Percentiles rank a stretch among this genome's conserved stretches.
Evolutionary conservation across 305 asterid species (phyloP).

Genomic region (Fraxinus greggii): DNA sequence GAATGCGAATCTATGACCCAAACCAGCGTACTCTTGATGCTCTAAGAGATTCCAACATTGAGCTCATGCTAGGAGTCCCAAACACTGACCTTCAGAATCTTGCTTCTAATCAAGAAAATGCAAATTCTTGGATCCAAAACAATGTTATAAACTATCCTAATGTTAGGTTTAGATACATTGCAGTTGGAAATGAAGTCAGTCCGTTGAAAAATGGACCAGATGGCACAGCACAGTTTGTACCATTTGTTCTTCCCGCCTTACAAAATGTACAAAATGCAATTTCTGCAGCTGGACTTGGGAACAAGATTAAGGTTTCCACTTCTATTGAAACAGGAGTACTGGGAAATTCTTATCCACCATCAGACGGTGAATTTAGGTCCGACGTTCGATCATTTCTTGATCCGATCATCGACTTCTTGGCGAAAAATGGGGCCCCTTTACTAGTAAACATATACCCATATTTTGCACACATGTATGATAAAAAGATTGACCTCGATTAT

Average conservation of each 20-base stretch:
- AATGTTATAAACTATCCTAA: slow-evolving; percentile 17
- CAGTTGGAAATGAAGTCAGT: slow-evolving; percentile 50
- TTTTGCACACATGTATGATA: slow-evolving; percentile 26
- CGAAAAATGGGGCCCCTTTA: slow-evolving; percentile 23
- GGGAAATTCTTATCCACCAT: slow-evolving; percentile 50
- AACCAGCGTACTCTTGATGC: not conserved
- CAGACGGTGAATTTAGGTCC: slow-evolving; percentile 34
- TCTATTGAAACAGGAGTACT: slow-evolving; percentile 42
- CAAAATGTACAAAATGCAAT: slow-evolving; percentile 41
- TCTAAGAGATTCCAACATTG: slow-evolving; percentile 23
- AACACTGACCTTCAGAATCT: slow-evolving; percentile 24
- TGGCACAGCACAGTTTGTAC: slow-evolving; percentile 18
- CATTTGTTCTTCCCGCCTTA: slow-evolving; percentile 42
- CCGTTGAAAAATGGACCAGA: slow-evolving; percentile 28
- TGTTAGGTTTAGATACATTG: slow-evolving; percentile 33
- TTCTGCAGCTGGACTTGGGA: slow-evolving; percentile 21
- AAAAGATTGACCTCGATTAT: slow-evolving; percentile 32
- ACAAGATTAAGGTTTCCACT: slow-evolving; percentile 50
- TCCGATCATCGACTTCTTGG: slow-evolving; percentile 39
- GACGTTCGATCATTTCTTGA: slow-evolving; percentile 18
- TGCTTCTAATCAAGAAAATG: slow-evolving; percentile 22
- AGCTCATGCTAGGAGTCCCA: slow-evolving; percentile 31
- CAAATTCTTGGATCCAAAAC: slow-evolving; percentile 35
- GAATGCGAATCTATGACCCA: slow-evolving; percentile 47
- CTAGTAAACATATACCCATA: slow-evolving; percentile 50